These are phyloP conservation scores for Cladosporium velox DNA, from an alignment of 2,329 filamentous ascomycete genomes.

Conservation along the genomic window DNA sequence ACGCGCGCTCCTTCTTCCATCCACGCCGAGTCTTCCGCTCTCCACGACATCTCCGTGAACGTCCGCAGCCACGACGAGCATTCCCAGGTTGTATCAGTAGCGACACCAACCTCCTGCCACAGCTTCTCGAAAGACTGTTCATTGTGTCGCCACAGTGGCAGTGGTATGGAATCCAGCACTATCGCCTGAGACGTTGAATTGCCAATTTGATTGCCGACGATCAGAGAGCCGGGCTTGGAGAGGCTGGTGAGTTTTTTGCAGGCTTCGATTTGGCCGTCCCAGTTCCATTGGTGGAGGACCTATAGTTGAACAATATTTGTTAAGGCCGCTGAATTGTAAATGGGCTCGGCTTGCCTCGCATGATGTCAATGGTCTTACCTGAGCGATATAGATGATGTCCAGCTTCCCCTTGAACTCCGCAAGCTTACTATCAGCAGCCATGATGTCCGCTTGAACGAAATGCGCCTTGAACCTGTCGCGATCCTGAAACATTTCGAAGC, in stretches of 20 bases:
- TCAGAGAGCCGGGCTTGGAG: constrained; percentile 38
- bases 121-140: constrained; percentile 38
- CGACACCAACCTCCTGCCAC: constrained; percentile 42
- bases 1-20: constrained; percentile 17
- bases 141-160: constrained; percentile 39
- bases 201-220: constrained; percentile 44
- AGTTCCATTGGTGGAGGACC: constrained; percentile 47
- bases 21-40: constrained; percentile 16
- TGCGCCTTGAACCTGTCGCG: constrained; percentile 32
- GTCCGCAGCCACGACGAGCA: constrained; percentile 16
- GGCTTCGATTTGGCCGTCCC: constrained; percentile 40
- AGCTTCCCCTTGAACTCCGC: constrained; percentile 41
- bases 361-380: constrained; percentile 12
- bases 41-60: constrained; percentile 18
- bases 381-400: constrained; percentile 43
- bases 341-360: background rate
- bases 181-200: constrained; percentile 32
- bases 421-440: constrained; percentile 27
- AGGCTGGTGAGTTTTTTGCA: constrained; percentile 37
- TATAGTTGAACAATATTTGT: background rate
- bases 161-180: background rate
- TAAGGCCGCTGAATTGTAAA: background rate
- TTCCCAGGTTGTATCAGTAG: constrained; percentile 41
- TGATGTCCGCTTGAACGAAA: constrained; percentile 35
- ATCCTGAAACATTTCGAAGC: constrained; percentile 40